A percentile compares a stretch with the other conserved stretches of the same genome.
Conservation (phyloP, 2,329 filamentous ascomycete genomes). For the Apiospora pterosperma region DNA sequence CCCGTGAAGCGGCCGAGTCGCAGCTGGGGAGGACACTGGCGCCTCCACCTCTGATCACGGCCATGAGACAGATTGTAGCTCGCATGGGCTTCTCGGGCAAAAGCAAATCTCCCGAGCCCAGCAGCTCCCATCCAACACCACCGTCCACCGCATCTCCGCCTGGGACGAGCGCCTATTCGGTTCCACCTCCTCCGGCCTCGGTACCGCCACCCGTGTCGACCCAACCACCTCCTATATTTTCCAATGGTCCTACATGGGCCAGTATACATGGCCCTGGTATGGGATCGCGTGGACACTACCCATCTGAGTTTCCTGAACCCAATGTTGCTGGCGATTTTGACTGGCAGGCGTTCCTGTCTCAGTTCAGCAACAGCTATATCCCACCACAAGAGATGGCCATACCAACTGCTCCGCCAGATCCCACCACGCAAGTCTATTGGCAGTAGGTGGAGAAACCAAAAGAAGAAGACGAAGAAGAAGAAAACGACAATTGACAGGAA, state of each 20-base stretch:
- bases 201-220: slow-evolving; percentile 14
- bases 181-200: neutral
- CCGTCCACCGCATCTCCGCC: neutral
- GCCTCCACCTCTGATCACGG: slow-evolving; percentile 44
- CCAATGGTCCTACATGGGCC: slow-evolving; percentile 13
- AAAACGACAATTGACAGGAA: neutral
- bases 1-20: slow-evolving; percentile 45
- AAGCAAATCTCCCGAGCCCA: slow-evolving; percentile 22
- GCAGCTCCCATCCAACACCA: neutral
- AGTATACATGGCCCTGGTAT: slow-evolving; percentile 15
- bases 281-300: slow-evolving; percentile 25
- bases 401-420: neutral
- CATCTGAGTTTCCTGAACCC: slow-evolving; percentile 25
- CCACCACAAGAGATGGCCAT: slow-evolving; percentile 8
- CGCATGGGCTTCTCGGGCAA: slow-evolving; percentile 29
- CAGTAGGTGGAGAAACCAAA: neutral
- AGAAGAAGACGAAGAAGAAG: neutral
- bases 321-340: slow-evolving; percentile 30
- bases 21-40: slow-evolving; percentile 39
- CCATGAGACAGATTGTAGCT: slow-evolving; percentile 41
- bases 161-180: neutral
- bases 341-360: slow-evolving; percentile 27
- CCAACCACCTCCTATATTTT: neutral
- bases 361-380: slow-evolving; percentile 23
- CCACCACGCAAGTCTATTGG: neutral